phyloP scores from a whole-genome alignment of 2,329 filamentous ascomycete genomes.

The Clonostachys solani region DNA sequence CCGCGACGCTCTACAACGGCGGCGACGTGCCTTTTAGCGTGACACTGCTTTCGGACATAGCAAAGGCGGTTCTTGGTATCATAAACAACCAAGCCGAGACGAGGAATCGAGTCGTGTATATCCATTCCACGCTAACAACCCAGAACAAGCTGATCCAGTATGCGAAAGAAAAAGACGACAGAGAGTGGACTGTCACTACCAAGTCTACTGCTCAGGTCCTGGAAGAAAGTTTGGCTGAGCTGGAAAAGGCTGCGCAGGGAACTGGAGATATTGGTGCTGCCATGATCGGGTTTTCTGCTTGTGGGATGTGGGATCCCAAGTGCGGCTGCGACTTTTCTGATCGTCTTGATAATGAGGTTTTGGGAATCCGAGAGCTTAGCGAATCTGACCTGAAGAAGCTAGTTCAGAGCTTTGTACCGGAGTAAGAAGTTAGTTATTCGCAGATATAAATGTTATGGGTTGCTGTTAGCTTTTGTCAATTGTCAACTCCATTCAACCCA shows the following conservation, averaged over 20 bases:
- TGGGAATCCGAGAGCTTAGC: slow-evolving; percentile 20
- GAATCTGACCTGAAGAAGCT: background rate
- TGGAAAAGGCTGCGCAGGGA: slow-evolving; percentile 7
- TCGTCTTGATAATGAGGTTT: slow-evolving; percentile 32
- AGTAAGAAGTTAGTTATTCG: background rate
- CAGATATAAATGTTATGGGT: background rate
- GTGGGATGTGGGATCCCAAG: background rate
- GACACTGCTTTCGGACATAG: slow-evolving; percentile 42
- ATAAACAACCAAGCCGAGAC: slow-evolving; percentile 45
- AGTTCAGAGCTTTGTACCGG: background rate
- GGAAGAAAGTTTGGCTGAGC: slow-evolving; percentile 2
- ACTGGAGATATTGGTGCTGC: slow-evolving; percentile 18
- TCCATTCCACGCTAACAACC: slow-evolving; percentile 34
- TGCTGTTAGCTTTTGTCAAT: no score
- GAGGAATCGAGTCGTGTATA: slow-evolving; percentile 41
- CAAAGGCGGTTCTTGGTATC: slow-evolving; percentile 40
- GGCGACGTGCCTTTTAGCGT: slow-evolving; percentile 42
- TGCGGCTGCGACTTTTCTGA: slow-evolving; percentile 14
- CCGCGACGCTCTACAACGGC: slow-evolving; percentile 39
- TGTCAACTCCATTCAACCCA: no score
- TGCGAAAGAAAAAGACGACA: slow-evolving; percentile 41
- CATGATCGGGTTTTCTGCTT: slow-evolving; percentile 9
- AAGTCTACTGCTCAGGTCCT: slow-evolving; percentile 16
- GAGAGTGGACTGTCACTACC: slow-evolving; percentile 35
- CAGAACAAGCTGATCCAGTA: slow-evolving; percentile 39